phyloP scores from a whole-genome alignment of 192 early-diverging fungal species.

The Spizellomyces punctatus region DNA sequence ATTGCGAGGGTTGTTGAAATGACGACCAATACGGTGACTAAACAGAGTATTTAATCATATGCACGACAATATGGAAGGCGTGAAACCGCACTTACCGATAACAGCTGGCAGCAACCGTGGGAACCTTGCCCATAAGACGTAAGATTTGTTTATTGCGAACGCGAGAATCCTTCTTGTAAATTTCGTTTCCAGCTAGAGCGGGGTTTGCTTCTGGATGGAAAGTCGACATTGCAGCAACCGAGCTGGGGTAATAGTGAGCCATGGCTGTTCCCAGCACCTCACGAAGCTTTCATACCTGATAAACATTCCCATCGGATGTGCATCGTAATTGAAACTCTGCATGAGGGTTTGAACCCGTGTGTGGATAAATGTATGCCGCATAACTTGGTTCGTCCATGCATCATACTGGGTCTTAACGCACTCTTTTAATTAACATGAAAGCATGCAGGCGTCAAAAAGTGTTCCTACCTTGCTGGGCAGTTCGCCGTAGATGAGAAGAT shows the following conservation, averaged over 20 bases:
- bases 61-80: not conserved
- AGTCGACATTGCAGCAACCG: slow-evolving; percentile 61
- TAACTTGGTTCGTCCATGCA: slow-evolving; percentile 52
- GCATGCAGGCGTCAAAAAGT: too few species aligned
- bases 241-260: slow-evolving; percentile 43
- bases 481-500: slow-evolving; percentile 65
- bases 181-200: slow-evolving; percentile 53
- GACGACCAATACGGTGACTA: slow-evolving; percentile 59
- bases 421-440: too few species aligned
- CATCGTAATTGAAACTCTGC: slow-evolving; percentile 61
- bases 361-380: slow-evolving; percentile 61
- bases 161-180: slow-evolving; percentile 40
- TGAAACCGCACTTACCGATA: slow-evolving; percentile 9
- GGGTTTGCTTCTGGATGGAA: slow-evolving; percentile 74
- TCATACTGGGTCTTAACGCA: slow-evolving; percentile 36
- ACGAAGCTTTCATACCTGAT: too few species aligned
- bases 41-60: slow-evolving; percentile 36
- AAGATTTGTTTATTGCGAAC: slow-evolving; percentile 69
- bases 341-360: slow-evolving; percentile 55
- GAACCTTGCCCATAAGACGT: slow-evolving; percentile 66
- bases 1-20: slow-evolving; percentile 47
- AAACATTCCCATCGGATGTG: slow-evolving; percentile 55
- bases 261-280: slow-evolving; percentile 45
- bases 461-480: slow-evolving; percentile 45
- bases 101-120: slow-evolving; percentile 60